phyloP scores from a whole-genome alignment of 2,329 filamentous ascomycete genomes.

The Aspergillus sp. region DNA sequence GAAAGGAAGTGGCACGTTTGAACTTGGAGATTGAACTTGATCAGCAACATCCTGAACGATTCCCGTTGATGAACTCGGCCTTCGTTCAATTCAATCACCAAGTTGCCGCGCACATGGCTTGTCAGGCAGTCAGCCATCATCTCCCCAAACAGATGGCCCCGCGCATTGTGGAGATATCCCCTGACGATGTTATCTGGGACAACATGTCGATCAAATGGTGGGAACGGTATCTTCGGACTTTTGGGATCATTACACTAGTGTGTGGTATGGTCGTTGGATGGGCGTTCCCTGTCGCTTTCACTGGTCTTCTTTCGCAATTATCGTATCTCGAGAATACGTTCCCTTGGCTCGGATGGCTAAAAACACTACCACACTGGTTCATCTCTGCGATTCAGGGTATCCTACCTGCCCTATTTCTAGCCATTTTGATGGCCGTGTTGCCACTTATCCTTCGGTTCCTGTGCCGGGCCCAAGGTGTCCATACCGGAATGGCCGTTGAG shows the following conservation, averaged over 20 bases:
- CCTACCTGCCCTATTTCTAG: constrained; percentile 71
- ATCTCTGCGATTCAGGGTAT: constrained; percentile 77
- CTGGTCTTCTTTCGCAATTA: constrained; percentile 75
- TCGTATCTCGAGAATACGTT: constrained; percentile 62
- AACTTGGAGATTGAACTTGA: constrained; percentile 91
- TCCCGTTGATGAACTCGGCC: constrained; percentile 88
- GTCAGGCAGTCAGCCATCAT: constrained; percentile 86
- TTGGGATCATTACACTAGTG: constrained; percentile 61
- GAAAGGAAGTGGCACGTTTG: constrained; percentile 76
- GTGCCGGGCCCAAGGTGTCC: constrained; percentile 69
- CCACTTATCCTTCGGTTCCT: constrained; percentile 74
- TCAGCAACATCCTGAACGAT: constrained; percentile 78
- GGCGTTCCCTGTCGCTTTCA: constrained; percentile 87
- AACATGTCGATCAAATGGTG: constrained; percentile 97
- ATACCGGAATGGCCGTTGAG: constrained; percentile 73
- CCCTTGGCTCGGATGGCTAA: constrained; percentile 67
- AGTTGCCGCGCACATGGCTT: constrained; percentile 96
- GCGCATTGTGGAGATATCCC: constrained; percentile 86
- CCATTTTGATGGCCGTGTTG: constrained; percentile 72
- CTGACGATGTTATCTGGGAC: constrained; percentile 89
- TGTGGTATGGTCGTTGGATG: constrained; percentile 77
- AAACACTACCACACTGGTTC: constrained; percentile 55
- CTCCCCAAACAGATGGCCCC: constrained; percentile 91
- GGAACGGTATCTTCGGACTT: constrained; percentile 73
- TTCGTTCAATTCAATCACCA: constrained; percentile 99